Percentiles rank a stretch among this genome's conserved stretches.
Conservation (phyloP, 169 alveolate genomes). For the Plasmodium gallinaceum region DNA sequence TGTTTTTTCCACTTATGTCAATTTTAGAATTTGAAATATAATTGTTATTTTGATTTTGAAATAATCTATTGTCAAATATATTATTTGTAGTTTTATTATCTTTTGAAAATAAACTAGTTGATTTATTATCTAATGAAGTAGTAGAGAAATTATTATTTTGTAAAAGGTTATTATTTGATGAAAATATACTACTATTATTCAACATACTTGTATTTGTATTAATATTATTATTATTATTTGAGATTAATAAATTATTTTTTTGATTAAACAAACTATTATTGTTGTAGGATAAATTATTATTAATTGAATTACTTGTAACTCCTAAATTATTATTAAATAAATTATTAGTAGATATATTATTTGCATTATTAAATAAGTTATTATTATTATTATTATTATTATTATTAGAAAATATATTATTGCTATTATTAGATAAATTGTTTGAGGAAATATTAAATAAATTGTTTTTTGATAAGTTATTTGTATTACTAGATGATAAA, state of each 20-base stretch:
- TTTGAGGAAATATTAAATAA: neutral
- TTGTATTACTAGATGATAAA: neutral
- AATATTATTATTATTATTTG: conserved; percentile 9
- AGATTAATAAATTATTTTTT: conserved; percentile 3
- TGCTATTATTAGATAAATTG: neutral
- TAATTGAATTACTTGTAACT: conserved; percentile 3
- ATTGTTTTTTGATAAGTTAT: neutral
- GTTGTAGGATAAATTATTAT: neutral
- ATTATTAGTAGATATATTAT: neutral
- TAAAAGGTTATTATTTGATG: conserved; percentile 7
- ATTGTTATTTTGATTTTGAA: conserved; percentile 24
- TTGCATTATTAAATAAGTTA: neutral
- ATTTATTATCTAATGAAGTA: neutral
- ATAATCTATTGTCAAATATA: conserved; percentile 20
- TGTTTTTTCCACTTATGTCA: neutral
- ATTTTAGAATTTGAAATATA: neutral
- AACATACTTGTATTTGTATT: conserved; percentile 1
- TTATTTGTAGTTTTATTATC: conserved; percentile 12
- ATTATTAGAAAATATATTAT: neutral
- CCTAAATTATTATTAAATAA: neutral
- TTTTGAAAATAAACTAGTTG: conserved; percentile 34
- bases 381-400: conserved; percentile 10
- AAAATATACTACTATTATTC: conserved; percentile 16
- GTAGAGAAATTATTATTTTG: neutral
- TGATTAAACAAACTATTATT: conserved; percentile 1